Conservation (phyloP, 2,329 filamentous ascomycete genomes). For the Calonectria hawksworthii region DNA sequence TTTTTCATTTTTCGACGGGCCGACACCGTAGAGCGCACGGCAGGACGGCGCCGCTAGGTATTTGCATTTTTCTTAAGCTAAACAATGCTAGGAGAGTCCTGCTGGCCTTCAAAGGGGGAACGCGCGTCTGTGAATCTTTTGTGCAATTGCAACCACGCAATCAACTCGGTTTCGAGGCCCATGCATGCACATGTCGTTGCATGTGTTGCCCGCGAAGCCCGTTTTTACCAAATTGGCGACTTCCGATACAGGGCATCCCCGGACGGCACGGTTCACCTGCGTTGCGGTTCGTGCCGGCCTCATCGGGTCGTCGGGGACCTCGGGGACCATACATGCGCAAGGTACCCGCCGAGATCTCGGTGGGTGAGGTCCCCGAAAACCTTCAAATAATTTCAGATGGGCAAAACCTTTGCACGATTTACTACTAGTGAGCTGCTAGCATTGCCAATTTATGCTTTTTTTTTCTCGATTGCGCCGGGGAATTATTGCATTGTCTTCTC, state of each 20-base stretch:
- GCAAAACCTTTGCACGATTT: background rate
- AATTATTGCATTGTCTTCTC: background rate
- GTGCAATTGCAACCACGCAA: background rate
- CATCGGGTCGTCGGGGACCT: constrained; percentile 17
- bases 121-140: background rate
- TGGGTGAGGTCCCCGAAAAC: background rate
- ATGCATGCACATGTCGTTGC: background rate
- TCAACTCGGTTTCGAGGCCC: background rate
- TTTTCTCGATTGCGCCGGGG: background rate
- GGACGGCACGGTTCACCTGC: background rate
- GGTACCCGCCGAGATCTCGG: constrained; percentile 3
- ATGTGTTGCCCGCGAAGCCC: background rate
- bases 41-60: background rate
- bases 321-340: constrained; percentile 19
- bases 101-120: background rate
- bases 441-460: background rate
- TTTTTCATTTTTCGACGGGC: too few species aligned
- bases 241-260: background rate
- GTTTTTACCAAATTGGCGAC: background rate
- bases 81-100: background rate
- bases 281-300: background rate
- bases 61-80: background rate
- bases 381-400: background rate
- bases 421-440: background rate
- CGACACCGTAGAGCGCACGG: background rate